Evolutionary conservation across 352 stramenopile genomes (phyloP), one percentile per base, ranked within the genome.

Genomic region (Phytophthora tentaculata): DNA sequence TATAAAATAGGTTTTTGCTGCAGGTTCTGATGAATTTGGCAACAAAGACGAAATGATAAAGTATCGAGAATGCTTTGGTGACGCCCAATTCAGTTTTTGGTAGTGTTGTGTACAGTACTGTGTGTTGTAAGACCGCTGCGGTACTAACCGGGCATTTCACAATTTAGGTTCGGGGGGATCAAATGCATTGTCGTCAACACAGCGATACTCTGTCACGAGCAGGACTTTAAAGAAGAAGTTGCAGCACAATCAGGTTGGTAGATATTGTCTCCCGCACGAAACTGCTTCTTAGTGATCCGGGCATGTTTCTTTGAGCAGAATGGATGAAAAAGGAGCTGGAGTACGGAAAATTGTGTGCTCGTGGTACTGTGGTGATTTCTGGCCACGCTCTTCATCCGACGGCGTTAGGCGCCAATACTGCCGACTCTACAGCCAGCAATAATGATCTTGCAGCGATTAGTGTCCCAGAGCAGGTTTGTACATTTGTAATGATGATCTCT

Each of bases 131-230:
- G 3, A 22, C 2, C 19, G 10, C 20, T 50, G 6, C 5, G 2
- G 51, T 44, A 35, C 41, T 63, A 39, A 72, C 20, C n/a, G 32
- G 17, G 20, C n/a, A 32, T 14, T 49, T 41, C 9, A 19, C 54
- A 2, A n/a, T 69, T 20, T 24, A 95, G 87, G 87, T 79, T 84
- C 45, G 84, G 84, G 14, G 88, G 85, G 8, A 82, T 92, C 60
- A 96, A 94, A 56, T 92, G 79, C 47, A 89, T 96, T 29, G 84
- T 94, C 17, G 45, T 83, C 29, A 91, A 96, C 48, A 88, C 86
- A 8, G 71, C 77, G 2, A 45, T 89, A 28, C 48, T 91, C 0
- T 60, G 53, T 35, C 54, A 75, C 24, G 55, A 71, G 13, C 56
- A 68, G 0, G 32, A 74, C 1, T 77, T 85, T 17, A 19, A 37